These are phyloP conservation scores for Botrytis porri DNA, from an alignment of 2,329 filamentous ascomycete species.

Conservation along the genomic window DNA sequence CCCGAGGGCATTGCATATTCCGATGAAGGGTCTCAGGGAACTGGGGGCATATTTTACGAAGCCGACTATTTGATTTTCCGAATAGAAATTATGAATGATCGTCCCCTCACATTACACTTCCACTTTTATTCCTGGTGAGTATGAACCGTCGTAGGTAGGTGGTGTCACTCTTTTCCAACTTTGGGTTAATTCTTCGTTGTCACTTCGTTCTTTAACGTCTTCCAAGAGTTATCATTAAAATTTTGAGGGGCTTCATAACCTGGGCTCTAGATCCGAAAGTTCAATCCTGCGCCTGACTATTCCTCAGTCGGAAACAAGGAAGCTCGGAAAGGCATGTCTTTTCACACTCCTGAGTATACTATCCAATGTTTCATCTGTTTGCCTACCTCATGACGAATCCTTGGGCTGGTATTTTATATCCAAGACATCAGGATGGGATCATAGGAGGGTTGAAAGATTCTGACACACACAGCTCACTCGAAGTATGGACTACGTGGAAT, in stretches of 20 bases:
- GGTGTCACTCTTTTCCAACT: not conserved
- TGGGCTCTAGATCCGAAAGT: not conserved
- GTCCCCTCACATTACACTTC: not conserved
- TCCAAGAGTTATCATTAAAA: not conserved
- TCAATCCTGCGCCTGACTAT: not conserved
- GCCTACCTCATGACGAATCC: not conserved
- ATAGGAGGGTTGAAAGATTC: not conserved
- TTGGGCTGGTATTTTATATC: not conserved
- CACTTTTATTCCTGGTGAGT: constrained; percentile 3
- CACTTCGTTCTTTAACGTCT: too few relatives aligned
- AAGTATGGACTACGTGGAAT: constrained; percentile 1
- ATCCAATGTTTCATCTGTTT: not conserved
- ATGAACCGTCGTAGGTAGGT: not conserved
- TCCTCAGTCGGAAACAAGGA: not conserved
- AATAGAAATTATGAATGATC: constrained; percentile 13
- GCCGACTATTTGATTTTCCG: not conserved
- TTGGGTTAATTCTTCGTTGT: not conserved
- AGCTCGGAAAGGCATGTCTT: not conserved
- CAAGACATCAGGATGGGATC: not conserved
- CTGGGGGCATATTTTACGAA: not conserved
- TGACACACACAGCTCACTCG: not conserved
- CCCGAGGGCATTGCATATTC: constrained; percentile 11
- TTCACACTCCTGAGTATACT: not conserved
- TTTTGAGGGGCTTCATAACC: not conserved
- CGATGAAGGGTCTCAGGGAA: constrained; percentile 8